Conservation (phyloP, 306 rosid species). For the Cucurbita argyrosperma region DNA sequence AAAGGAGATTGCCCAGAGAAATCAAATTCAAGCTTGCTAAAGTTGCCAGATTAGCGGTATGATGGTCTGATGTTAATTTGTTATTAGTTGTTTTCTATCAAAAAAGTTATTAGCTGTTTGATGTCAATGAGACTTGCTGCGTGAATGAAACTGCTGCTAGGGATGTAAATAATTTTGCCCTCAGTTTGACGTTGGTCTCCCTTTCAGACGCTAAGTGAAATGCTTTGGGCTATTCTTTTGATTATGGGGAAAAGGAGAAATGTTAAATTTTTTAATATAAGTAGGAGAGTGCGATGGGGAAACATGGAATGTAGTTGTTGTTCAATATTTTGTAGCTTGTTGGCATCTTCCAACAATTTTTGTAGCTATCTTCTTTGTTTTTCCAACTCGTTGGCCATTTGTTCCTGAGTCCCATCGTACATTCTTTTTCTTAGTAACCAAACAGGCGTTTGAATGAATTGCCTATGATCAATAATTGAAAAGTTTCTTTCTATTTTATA, state of each 20-base stretch:
- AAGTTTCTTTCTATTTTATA: neutral
- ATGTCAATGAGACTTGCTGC: neutral
- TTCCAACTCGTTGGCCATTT: neutral
- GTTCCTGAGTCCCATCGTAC: neutral
- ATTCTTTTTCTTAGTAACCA: neutral
- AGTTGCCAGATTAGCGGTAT: constrained; percentile 96
- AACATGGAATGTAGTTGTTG: neutral
- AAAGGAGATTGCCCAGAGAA: constrained; percentile 96
- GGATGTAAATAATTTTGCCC: neutral
- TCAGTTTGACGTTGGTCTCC: neutral
- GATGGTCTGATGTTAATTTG: neutral
- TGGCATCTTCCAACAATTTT: neutral
- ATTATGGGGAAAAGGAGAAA: neutral
- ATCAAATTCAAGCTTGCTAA: constrained; percentile 89
- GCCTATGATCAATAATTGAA: neutral
- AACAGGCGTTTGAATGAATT: neutral
- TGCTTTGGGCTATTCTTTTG: neutral
- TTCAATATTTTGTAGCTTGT: neutral
- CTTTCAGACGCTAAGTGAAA: neutral
- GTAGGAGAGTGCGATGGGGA: neutral
- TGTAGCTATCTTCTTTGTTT: neutral
- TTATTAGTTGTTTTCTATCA: neutral
- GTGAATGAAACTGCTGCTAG: neutral
- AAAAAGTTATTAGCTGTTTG: neutral
- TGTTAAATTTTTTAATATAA: neutral